phyloP scores from a whole-genome alignment of 495 filamentous ascomycete genomes.

The Lepraria neglecta region DNA sequence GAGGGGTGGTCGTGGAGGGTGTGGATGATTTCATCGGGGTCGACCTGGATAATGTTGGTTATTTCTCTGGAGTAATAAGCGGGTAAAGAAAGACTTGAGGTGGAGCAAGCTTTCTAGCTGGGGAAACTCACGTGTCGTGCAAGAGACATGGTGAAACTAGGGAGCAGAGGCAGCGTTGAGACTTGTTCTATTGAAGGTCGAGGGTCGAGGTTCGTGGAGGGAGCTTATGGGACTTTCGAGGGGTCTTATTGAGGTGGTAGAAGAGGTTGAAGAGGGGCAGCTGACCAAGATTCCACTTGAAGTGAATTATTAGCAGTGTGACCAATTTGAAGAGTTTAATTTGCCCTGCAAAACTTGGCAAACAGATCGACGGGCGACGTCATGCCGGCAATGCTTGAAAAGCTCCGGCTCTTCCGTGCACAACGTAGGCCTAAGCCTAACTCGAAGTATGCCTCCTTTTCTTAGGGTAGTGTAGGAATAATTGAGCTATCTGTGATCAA shows the following conservation, averaged over 20 bases:
- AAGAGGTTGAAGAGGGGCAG: background rate
- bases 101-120: background rate
- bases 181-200: background rate
- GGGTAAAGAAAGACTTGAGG: background rate
- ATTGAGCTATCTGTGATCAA: background rate
- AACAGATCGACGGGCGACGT: slow-evolving; percentile 10
- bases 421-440: too few species aligned
- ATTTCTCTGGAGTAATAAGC: background rate
- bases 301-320: slow-evolving; percentile 1
- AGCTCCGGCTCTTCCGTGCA: background rate
- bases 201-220: background rate
- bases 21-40: slow-evolving; percentile 56
- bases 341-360: slow-evolving; percentile 2
- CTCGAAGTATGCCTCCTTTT: too few species aligned
- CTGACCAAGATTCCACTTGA: background rate
- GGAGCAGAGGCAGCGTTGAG: background rate
- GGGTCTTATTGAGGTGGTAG: background rate
- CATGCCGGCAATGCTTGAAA: slow-evolving; percentile 6
- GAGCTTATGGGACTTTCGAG: too few species aligned
- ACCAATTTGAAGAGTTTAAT: background rate
- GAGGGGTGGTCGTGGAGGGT: slow-evolving; percentile 42
- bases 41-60: slow-evolving; percentile 39
- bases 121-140: slow-evolving; percentile 36
- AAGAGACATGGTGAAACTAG: slow-evolving; percentile 33
- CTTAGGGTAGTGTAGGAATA: too few species aligned